A percentile compares a stretch with the other conserved stretches of the same genome.
Conservation (phyloP, 2,329 filamentous ascomycete species). For the Pochonia chlamydosporia region DNA sequence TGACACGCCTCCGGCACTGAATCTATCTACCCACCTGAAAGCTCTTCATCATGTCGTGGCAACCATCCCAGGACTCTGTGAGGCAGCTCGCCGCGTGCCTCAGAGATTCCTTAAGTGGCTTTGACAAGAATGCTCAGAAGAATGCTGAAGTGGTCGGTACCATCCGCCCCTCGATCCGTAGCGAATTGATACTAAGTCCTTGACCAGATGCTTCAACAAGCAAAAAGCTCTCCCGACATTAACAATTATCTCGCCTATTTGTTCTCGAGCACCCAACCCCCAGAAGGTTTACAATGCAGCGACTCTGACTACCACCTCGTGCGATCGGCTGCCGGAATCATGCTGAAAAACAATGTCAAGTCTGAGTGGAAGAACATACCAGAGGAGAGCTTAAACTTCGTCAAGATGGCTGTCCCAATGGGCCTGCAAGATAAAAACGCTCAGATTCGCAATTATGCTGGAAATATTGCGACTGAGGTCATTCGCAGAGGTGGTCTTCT, state of each 20-base stretch:
- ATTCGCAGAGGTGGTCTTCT: conserved; percentile 78
- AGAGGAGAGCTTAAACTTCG: conserved; percentile 64
- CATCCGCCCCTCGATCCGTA: not conserved
- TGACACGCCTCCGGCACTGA: not conserved
- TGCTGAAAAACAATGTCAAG: conserved; percentile 92
- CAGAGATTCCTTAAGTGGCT: conserved; percentile 84
- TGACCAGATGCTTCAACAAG: conserved; percentile 82
- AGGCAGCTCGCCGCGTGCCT: conserved; percentile 84
- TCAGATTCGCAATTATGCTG: conserved; percentile 83
- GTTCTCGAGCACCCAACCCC: conserved; percentile 64
- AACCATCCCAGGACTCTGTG: conserved; percentile 81
- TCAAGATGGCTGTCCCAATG: conserved; percentile 72
- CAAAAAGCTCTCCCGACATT: conserved; percentile 83
- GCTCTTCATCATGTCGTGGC: conserved; percentile 73
- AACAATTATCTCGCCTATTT: conserved; percentile 96
- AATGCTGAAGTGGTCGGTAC: conserved; percentile 75
- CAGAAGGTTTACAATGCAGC: conserved; percentile 54
- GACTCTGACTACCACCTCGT: conserved; percentile 65
- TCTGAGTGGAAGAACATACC: conserved; percentile 70
- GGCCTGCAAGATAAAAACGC: conserved; percentile 75
- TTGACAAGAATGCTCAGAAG: conserved; percentile 74
- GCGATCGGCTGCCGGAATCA: conserved; percentile 81
- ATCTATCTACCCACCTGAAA: not conserved
- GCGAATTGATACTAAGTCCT: not conserved
- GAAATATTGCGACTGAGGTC: conserved; percentile 90